A percentile compares a stretch with the other conserved stretches of the same genome.
Evolutionary conservation across 768 basidiomycete genomes (phyloP).

Genomic region (Punctularia strigosozonata): DNA sequence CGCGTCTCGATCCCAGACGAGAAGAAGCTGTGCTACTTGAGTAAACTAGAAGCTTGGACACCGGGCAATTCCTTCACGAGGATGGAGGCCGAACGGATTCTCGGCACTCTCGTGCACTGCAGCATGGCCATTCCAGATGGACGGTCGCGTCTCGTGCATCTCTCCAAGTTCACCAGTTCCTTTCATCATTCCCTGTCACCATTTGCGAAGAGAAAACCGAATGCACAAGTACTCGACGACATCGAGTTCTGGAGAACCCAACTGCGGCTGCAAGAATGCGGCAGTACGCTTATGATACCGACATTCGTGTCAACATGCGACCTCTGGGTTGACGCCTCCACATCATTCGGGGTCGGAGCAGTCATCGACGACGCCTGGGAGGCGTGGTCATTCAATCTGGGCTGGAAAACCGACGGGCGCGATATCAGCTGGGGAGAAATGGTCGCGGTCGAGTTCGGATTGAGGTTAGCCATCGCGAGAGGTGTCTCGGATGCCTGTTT

Average conservation of each 20-base stretch:
- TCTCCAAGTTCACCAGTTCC: no score
- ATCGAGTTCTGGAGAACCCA: no score
- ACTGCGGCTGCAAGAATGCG: no score
- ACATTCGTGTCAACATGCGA: no score
- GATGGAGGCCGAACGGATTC: background rate
- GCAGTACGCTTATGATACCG: no score
- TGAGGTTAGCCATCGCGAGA: background rate
- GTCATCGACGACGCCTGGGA: background rate
- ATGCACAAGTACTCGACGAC: no score
- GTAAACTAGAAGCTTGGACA: slow-evolving; percentile 11
- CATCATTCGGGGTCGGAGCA: background rate
- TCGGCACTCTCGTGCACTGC: background rate
- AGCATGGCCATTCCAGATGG: no score
- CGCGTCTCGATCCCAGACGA: slow-evolving; percentile 18
- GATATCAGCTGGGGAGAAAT: background rate
- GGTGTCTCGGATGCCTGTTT: no score
- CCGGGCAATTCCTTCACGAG: background rate
- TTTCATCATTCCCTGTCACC: no score
- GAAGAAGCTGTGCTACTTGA: slow-evolving; percentile 20
- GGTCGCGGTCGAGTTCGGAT: background rate
- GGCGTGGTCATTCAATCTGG: background rate
- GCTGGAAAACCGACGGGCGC: background rate
- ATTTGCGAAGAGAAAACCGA: no score
- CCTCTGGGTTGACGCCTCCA: background rate
- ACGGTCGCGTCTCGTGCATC: no score